Evolutionary conservation across 2,329 filamentous ascomycete genomes (phyloP), one percentile per base, ranked within the genome.

Genomic region (Exophiala viscosa): DNA sequence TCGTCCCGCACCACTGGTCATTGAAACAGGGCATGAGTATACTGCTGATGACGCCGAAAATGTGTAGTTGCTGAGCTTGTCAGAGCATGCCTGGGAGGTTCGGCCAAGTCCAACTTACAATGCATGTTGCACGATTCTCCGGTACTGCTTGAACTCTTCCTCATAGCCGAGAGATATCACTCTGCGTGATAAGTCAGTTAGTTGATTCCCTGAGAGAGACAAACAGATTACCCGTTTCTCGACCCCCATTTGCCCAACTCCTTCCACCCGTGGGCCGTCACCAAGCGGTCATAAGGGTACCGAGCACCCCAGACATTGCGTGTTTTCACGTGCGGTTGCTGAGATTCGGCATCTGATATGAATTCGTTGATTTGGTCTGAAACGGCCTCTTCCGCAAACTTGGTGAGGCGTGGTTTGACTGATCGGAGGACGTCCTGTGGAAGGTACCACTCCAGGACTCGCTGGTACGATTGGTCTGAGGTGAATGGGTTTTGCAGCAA

Each of bases 361-460:
- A 54, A 54, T 43, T 40, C 46, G 44, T 62, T 58, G 18, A 69
- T 55, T 43, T 57, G 57, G 9, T 62, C 55, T 2, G 67, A 69
- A 28, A 69, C 55, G 11, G 66, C 66, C 48, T 69, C 66, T 3
- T 55, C 64, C 23, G 66, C 67, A 33, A 69, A 60, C 35, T 61
- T 57, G 2, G 35, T 55, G 10, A 69, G 56, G 6, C 63, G 59
- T 2, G 59, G 45, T 33, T 64, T 59, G 14, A 85, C 67, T 69
- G 76, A 81, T 57, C 75, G 65, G 40, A 86, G 76, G n/a, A 84
- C 69, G 41, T 74, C 65, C 15, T 77, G 73, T 0, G 77, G 74
- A 13, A 65, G 57, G 48, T 64, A 56, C 60, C 58, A 57, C 45
- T 56, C 45, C 13, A 62, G 46, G 36, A 60, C 53, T 11, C 60